A percentile compares a stretch with the other conserved stretches of the same genome.
These are phyloP conservation scores for Candida neerlandica DNA, from an alignment of 1,139 yeast species.

Conservation along the genomic window DNA sequence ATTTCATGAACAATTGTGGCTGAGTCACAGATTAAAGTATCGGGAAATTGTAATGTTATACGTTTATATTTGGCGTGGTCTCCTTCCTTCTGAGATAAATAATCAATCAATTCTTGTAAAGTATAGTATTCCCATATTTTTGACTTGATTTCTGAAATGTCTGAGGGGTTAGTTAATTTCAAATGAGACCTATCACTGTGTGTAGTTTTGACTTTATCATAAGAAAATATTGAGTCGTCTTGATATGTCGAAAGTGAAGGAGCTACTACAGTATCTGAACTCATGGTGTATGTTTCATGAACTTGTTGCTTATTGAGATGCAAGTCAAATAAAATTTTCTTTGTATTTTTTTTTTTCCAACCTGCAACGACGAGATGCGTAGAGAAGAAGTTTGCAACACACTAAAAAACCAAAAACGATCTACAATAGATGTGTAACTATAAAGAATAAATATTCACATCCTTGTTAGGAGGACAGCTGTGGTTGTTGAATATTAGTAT, in stretches of 20 bases:
- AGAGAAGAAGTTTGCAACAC: too few species aligned
- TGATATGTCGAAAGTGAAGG: slow-evolving; percentile 65
- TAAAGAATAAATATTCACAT: too few species aligned
- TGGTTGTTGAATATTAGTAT: too few species aligned
- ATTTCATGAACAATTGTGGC: slow-evolving; percentile 62
- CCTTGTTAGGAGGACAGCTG: too few species aligned
- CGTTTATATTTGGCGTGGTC: slow-evolving; percentile 37
- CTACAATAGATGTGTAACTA: too few species aligned
- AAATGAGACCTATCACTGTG: slow-evolving; percentile 38
- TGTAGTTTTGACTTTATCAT: slow-evolving; percentile 35
- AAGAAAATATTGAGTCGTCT: slow-evolving; percentile 53
- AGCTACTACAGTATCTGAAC: slow-evolving; percentile 30
- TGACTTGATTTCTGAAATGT: slow-evolving; percentile 28
- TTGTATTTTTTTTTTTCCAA: too few species aligned
- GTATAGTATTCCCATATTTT: slow-evolving; percentile 53
- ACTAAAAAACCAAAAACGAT: too few species aligned
- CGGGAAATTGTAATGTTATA: slow-evolving; percentile 91
- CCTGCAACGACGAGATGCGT: background rate
- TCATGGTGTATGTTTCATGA: background rate
- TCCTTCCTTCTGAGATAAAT: slow-evolving; percentile 27
- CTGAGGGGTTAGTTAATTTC: slow-evolving; percentile 23
- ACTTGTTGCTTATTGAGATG: background rate
- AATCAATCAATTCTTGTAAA: slow-evolving; percentile 45
- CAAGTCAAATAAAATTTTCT: background rate
- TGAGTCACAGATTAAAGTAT: slow-evolving; percentile 73